Evolutionary conservation across 2,329 filamentous ascomycete genomes (phyloP).

Genomic region (Pseudogymnoascus sp.): DNA sequence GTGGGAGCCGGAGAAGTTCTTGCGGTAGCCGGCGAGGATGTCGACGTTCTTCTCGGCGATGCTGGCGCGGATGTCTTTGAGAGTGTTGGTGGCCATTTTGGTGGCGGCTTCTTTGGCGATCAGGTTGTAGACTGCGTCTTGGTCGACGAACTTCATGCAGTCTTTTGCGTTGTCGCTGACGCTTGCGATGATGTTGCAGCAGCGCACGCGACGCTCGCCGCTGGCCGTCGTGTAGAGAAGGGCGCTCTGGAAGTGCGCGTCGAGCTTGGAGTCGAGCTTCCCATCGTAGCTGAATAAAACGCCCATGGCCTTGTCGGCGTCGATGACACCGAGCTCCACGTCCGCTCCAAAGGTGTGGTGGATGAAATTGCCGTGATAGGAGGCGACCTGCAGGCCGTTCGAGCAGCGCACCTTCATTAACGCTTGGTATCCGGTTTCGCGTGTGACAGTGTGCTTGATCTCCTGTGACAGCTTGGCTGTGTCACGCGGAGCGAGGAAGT

Average conservation of each 20-base stretch:
- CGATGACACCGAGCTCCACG: constrained; percentile 84
- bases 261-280: constrained; percentile 92
- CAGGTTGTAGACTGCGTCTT: constrained; percentile 83
- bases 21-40: constrained; percentile 84
- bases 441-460: constrained; percentile 74
- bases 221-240: constrained; percentile 87
- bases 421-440: constrained; percentile 91
- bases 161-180: constrained; percentile 81
- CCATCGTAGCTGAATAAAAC: constrained; percentile 94
- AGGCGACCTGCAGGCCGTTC: constrained; percentile 84
- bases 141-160: constrained; percentile 86
- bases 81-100: constrained; percentile 65
- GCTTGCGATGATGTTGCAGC: constrained; percentile 86
- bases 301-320: constrained; percentile 86
- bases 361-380: constrained; percentile 94
- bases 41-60: constrained; percentile 91
- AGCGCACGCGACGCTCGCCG: constrained; percentile 83
- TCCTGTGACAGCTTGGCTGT: constrained; percentile 76
- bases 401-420: constrained; percentile 98
- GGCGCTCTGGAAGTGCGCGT: constrained; percentile 95
- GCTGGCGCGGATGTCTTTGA: constrained; percentile 78
- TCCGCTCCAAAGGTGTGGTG: constrained; percentile 94
- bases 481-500: constrained; percentile 85
- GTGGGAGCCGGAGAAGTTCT: constrained; percentile 77
- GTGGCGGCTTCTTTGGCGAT: constrained; percentile 90